Evolutionary conservation across 2,329 filamentous ascomycete genomes (phyloP).

Genomic region (Aureobasidium namibiae): DNA sequence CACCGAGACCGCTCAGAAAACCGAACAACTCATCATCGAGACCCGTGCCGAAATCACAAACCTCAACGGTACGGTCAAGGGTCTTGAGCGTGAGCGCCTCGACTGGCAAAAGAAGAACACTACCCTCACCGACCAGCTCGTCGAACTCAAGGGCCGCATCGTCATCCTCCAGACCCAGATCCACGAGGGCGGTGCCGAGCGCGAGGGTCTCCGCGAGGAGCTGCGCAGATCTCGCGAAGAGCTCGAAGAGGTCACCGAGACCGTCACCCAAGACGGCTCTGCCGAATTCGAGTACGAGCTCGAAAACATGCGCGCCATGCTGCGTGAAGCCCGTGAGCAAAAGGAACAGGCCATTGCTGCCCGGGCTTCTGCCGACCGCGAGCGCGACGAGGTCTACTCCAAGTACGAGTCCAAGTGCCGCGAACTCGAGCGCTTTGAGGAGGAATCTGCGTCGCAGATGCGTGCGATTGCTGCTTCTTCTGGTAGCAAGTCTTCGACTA

Average conservation of each 20-base stretch:
- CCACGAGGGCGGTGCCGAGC: constrained; percentile 17
- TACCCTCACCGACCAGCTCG: constrained; percentile 19
- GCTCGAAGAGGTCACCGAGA: constrained; percentile 24
- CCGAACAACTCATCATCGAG: constrained; percentile 19
- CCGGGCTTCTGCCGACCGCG: constrained; percentile 21
- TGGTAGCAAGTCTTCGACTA: neutral
- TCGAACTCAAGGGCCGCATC: constrained; percentile 21
- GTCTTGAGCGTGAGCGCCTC: constrained; percentile 23
- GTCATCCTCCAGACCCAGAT: constrained; percentile 21
- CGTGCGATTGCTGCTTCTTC: neutral
- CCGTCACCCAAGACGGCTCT: constrained; percentile 19
- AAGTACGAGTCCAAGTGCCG: constrained; percentile 23
- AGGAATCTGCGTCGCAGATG: constrained; percentile 8
- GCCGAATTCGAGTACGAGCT: constrained; percentile 24
- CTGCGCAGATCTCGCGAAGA: constrained; percentile 19
- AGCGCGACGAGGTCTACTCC: constrained; percentile 19
- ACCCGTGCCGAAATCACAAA: constrained; percentile 19
- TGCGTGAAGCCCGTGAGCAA: constrained; percentile 24
- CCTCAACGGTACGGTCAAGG: constrained; percentile 20
- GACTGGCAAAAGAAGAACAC: constrained; percentile 20
- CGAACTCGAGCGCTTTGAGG: constrained; percentile 21
- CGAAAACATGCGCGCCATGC: constrained; percentile 21
- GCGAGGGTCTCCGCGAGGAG: constrained; percentile 20
- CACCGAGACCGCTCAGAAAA: constrained; percentile 18
- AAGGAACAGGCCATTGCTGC: constrained; percentile 24